These are phyloP conservation scores for Mallotus japonicus DNA, from an alignment of 441 rosid genomes.

Conservation along the genomic window DNA sequence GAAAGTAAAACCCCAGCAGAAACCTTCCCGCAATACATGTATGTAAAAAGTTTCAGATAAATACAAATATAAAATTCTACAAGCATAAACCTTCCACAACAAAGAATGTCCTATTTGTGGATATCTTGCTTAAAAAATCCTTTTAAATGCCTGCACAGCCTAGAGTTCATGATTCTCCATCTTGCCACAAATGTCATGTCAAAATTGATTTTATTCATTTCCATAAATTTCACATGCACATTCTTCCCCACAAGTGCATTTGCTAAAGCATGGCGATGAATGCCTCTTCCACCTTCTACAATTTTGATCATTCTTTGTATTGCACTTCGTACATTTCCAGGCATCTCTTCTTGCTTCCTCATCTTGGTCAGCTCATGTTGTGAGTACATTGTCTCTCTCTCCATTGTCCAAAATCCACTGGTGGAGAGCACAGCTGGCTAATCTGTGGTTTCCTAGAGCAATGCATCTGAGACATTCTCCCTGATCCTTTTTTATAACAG, in stretches of 20 bases:
- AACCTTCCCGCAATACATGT: background rate
- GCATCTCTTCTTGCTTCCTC: background rate
- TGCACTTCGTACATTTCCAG: background rate
- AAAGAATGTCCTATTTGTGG: background rate
- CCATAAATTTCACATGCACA: background rate
- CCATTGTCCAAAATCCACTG: background rate
- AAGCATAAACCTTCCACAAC: background rate
- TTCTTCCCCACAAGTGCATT: background rate
- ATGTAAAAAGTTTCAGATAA: too few species aligned
- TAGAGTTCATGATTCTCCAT: background rate
- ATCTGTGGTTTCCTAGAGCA: background rate
- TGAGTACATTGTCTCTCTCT: background rate
- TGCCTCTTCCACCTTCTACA: background rate
- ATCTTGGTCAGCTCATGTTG: background rate
- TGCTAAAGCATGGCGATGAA: background rate
- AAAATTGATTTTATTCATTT: background rate
- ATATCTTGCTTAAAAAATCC: background rate
- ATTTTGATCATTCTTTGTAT: background rate
- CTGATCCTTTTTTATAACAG: background rate
- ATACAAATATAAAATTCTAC: background rate
- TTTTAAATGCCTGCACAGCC: background rate
- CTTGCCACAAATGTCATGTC: background rate
- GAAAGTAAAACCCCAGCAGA: background rate
- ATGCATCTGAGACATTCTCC: background rate
- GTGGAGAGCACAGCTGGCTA: background rate